Conservation (phyloP, 192 early-diverging fungal genomes). For the Rhizophagus prolifer region DNA sequence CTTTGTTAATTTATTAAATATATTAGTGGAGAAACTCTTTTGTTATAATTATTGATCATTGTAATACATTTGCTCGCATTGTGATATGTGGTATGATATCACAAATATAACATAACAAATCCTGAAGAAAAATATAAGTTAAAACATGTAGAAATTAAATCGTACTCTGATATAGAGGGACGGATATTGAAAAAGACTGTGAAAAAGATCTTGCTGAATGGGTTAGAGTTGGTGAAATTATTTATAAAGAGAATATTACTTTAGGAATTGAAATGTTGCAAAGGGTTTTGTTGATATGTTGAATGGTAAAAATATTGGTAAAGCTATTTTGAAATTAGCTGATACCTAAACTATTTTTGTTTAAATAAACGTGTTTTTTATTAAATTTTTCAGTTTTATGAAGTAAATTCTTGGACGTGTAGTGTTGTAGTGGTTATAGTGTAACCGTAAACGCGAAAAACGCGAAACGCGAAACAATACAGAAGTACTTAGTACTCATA, state of each 20-base stretch:
- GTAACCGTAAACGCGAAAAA: too few relatives aligned
- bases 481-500: too few relatives aligned
- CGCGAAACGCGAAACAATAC: too few relatives aligned
- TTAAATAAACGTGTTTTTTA: too few relatives aligned
- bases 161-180: constrained; percentile 37
- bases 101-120: constrained; percentile 59
- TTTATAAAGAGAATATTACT: constrained; percentile 55
- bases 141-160: constrained; percentile 51
- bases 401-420: too few relatives aligned
- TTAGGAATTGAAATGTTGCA: constrained; percentile 68
- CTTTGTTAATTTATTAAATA: background rate
- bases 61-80: constrained; percentile 69
- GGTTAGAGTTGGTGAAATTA: constrained; percentile 60
- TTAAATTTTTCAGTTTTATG: too few relatives aligned
- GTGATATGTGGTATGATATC: constrained; percentile 79
- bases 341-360: too few relatives aligned
- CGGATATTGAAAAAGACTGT: constrained; percentile 45
- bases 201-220: constrained; percentile 54
- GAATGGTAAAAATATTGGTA: constrained; percentile 63
- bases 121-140: constrained; percentile 40
- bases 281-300: constrained; percentile 55
- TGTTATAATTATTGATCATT: constrained; percentile 62
- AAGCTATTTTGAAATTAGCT: constrained; percentile 49
- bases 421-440: too few relatives aligned
- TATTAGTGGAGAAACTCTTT: constrained; percentile 73